These are phyloP conservation scores for Phyllosticta citriasiana DNA, from an alignment of 2,329 filamentous ascomycete genomes.

Conservation along the genomic window DNA sequence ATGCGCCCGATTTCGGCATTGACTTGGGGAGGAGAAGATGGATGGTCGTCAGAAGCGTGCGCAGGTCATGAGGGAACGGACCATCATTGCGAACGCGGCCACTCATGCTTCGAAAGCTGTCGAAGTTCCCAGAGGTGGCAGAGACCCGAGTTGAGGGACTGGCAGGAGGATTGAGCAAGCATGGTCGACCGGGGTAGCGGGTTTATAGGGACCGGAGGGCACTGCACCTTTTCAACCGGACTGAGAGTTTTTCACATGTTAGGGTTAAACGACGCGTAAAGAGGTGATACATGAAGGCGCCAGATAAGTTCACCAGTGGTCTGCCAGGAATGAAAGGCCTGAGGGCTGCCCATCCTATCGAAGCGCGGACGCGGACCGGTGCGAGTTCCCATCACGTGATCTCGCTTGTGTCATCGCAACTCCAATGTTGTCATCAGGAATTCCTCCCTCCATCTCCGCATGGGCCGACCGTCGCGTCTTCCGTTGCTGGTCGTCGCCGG, in stretches of 20 bases:
- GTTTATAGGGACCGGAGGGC: not conserved
- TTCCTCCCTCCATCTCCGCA: not conserved
- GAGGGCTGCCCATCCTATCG: not conserved
- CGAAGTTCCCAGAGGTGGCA: not conserved
- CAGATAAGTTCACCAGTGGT: not conserved
- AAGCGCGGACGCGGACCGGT: not conserved
- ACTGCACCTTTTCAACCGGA: not conserved
- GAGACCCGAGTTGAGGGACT: not conserved
- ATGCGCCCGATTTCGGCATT: slow-evolving; percentile 1
- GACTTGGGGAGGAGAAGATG: not conserved
- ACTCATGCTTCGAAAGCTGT: not conserved
- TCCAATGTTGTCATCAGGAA: not conserved
- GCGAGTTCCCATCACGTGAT: not conserved
- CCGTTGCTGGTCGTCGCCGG: too few species aligned
- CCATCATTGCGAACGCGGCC: not conserved
- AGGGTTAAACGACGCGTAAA: not conserved
- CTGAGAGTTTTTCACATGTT: not conserved
- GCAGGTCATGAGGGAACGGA: not conserved
- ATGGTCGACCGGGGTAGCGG: not conserved
- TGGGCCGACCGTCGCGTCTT: not conserved
- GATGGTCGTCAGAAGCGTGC: not conserved
- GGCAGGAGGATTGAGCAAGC: not conserved
- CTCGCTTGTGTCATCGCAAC: not conserved
- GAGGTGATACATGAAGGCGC: not conserved
- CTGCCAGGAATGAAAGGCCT: not conserved